Base-by-base conservation (phyloP, 257 asterid species). In the Euphrasia confusa region DNA sequence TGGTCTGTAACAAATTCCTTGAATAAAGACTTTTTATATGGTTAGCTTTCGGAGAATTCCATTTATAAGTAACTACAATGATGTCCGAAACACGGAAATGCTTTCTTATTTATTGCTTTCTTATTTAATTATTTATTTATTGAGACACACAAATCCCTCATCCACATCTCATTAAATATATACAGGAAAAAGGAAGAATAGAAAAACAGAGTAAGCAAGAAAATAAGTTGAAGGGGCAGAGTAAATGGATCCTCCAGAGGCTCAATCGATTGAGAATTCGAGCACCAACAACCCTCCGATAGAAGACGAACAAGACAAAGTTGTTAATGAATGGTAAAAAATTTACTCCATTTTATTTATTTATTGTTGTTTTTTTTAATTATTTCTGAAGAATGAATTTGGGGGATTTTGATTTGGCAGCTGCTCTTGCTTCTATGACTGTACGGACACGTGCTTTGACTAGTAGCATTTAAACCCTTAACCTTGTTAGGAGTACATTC, bases 341-440 rank as follows among this genome's bases (percentile, higher is more conserved):
- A 21, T 1, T 21, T 21, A 24, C n/a, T n/a, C n/a, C n/a, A n/a
- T n/a, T 54, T 8, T 0, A 15, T 27, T 52, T 2, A 8, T 9
- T 10, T 17, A 24, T 18, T n/a, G n/a, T n/a, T n/a, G n/a, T n/a
- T n/a, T n/a, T n/a, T n/a, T n/a, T n/a, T n/a, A n/a, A n/a, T n/a
- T n/a, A n/a, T n/a, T n/a, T n/a, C n/a, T n/a, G n/a, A n/a, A 39
- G 45, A 52, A 1, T 26, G 33, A 64, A 21, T 37, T 71, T 54
- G 18, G 2, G 52, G 56, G 24, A 47, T 21, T 53, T 45, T 67
- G 65, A 35, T 71, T 37, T 37, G 84, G 84, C 94, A 85, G 90
- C 52, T 85, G 94, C 70, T 75, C 83, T 18, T 85, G 94, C 74
- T 77, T 71, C 57, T 85, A 83, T 56, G 90, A 83, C 61, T 85